These are phyloP conservation scores for Entophlyctis luteolus DNA, from an alignment of 192 early-diverging fungal species.

Conservation along the genomic window DNA sequence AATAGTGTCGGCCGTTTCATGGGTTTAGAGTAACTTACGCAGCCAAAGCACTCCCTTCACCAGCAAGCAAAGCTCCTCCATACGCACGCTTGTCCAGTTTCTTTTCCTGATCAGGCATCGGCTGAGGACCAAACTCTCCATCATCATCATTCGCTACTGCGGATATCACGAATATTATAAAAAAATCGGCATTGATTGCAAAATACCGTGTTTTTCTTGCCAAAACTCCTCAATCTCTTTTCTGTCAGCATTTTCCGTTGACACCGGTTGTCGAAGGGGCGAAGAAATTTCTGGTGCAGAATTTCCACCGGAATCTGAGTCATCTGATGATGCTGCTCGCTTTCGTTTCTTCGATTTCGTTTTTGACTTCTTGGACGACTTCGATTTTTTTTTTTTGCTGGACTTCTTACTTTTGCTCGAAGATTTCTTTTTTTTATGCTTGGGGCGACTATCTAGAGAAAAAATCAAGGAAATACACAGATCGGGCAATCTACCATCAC, in stretches of 20 bases:
- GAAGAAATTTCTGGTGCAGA: constrained; percentile 1
- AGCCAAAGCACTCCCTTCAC: constrained; percentile 89
- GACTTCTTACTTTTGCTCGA: constrained; percentile 11
- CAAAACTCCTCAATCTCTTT: constrained; percentile 28
- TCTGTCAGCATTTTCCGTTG: constrained; percentile 1
- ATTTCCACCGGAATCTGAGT: background rate
- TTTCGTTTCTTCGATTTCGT: constrained; percentile 26
- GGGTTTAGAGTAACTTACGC: constrained; percentile 18
- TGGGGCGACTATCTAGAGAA: background rate
- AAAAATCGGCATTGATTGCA: background rate
- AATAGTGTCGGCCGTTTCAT: background rate
- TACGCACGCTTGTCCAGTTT: constrained; percentile 67
- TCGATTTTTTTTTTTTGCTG: background rate
- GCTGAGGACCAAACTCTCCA: constrained; percentile 64
- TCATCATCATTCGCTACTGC: constrained; percentile 62
- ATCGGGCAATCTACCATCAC: background rate
- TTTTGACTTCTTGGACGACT: constrained; percentile 13
- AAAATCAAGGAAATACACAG: background rate
- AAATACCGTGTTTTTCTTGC: constrained; percentile 29
- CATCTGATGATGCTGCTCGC: constrained; percentile 16
- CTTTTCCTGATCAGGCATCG: constrained; percentile 53
- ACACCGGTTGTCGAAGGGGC: background rate
- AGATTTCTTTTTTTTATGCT: background rate
- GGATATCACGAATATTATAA: background rate
- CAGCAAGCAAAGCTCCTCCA: constrained; percentile 77